phyloP scores from a whole-genome alignment of 257 asterid species.

The Solanum pimpinellifolium region DNA sequence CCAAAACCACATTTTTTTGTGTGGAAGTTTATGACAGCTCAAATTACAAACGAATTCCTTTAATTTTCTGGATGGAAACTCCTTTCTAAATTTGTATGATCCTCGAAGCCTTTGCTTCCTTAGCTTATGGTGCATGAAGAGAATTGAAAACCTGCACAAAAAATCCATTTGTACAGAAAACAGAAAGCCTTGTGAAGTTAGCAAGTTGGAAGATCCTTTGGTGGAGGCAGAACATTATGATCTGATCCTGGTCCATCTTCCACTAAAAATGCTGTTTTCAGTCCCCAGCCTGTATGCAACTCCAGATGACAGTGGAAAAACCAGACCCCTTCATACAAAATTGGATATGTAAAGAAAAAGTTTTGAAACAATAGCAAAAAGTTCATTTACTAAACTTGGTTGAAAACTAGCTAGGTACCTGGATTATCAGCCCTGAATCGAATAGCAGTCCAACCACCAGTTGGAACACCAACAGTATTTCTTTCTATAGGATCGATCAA shows the following conservation, averaged over 20 bases:
- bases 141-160: background rate
- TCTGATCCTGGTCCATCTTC: constrained; percentile 47
- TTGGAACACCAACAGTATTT: constrained; percentile 46
- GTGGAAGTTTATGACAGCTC: background rate
- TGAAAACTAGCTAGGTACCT: constrained; percentile 5
- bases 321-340: constrained; percentile 28
- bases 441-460: constrained; percentile 50
- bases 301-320: constrained; percentile 54
- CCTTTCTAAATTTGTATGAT: background rate
- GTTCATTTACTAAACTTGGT: background rate
- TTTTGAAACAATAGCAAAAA: background rate
- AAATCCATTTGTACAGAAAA: background rate
- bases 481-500: constrained; percentile 43
- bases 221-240: constrained; percentile 39
- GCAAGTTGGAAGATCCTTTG: constrained; percentile 46
- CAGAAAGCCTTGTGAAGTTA: background rate
- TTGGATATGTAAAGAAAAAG: background rate
- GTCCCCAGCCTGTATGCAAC: constrained; percentile 56
- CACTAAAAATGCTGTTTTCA: constrained; percentile 45
- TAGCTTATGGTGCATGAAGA: background rate
- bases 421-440: constrained; percentile 51
- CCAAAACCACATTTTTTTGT: background rate
- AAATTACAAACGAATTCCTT: background rate
- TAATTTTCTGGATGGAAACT: too few species aligned
- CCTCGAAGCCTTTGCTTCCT: background rate